These are phyloP conservation scores for Phialocephala sp. DNA, from an alignment of 2,329 filamentous ascomycete genomes.

Conservation along the genomic window DNA sequence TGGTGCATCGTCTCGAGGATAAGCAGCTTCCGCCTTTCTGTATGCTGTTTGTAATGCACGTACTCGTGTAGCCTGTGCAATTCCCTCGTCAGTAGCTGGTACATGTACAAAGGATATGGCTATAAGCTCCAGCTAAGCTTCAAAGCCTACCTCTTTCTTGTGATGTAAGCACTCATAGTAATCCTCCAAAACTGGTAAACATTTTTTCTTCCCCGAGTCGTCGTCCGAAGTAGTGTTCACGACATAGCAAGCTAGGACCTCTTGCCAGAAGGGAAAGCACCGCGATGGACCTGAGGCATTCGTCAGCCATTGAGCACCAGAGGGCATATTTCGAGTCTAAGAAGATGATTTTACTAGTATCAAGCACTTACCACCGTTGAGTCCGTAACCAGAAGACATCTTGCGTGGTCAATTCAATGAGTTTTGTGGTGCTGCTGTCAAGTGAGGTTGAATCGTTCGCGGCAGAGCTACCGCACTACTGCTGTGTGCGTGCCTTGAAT, in stretches of 20 bases:
- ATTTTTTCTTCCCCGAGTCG: slow-evolving; percentile 84
- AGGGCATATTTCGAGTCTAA: background rate
- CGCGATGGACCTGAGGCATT: slow-evolving; percentile 54
- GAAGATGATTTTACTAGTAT: background rate
- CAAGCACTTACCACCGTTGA: slow-evolving; percentile 72
- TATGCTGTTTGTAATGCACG: slow-evolving; percentile 82
- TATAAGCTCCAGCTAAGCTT: background rate
- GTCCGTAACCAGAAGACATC: slow-evolving; percentile 84
- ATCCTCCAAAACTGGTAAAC: slow-evolving; percentile 83
- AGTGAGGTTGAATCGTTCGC: slow-evolving; percentile 32
- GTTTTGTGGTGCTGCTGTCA: slow-evolving; percentile 19
- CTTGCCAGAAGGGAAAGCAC: slow-evolving; percentile 99
- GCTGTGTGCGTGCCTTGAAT: slow-evolving; percentile 32
- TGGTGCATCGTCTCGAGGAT: slow-evolving; percentile 79
- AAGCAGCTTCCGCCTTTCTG: slow-evolving; percentile 76
- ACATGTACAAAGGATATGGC: background rate
- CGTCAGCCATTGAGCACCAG: slow-evolving; percentile 34
- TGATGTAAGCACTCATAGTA: slow-evolving; percentile 99
- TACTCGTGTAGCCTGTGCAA: slow-evolving; percentile 71
- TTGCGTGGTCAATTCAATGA: slow-evolving; percentile 37
- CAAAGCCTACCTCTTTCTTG: slow-evolving; percentile 85
- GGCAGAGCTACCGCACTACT: slow-evolving; percentile 10
- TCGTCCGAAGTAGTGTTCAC: slow-evolving; percentile 86
- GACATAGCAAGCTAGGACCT: slow-evolving; percentile 97
- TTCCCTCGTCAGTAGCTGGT: slow-evolving; percentile 18